A percentile compares a stretch with the other conserved stretches of the same genome.
phyloP scores from a whole-genome alignment of 2,329 filamentous ascomycete genomes.

The Leptographium lundbergii region DNA sequence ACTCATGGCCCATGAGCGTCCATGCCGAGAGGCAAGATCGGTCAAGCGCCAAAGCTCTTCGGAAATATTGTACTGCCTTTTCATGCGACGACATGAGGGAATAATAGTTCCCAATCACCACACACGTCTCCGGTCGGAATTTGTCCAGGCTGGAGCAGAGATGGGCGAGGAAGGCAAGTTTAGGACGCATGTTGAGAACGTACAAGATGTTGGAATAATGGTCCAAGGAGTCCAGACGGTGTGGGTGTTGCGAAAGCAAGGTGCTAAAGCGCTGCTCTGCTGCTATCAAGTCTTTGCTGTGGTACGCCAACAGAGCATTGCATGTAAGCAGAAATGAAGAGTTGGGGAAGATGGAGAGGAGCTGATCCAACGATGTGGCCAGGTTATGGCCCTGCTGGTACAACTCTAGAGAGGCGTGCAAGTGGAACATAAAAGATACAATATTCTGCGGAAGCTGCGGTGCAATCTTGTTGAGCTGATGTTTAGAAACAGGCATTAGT shows the following conservation, averaged over 20 bases:
- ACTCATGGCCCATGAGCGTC: slow-evolving; percentile 98
- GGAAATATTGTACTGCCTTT: slow-evolving; percentile 96
- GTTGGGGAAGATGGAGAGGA: slow-evolving; percentile 72
- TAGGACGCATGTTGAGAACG: slow-evolving; percentile 76
- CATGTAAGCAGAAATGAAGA: slow-evolving; percentile 88
- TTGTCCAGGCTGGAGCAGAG: slow-evolving; percentile 85
- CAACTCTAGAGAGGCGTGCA: slow-evolving; percentile 81
- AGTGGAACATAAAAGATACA: slow-evolving; percentile 86
- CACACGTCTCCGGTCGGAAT: slow-evolving; percentile 92
- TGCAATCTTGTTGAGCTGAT: slow-evolving; percentile 57
- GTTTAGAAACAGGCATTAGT: neutral
- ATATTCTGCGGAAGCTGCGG: slow-evolving; percentile 75
- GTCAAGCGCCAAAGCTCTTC: slow-evolving; percentile 80
- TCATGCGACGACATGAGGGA: slow-evolving; percentile 89
- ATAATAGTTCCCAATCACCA: slow-evolving; percentile 96
- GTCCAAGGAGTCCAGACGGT: slow-evolving; percentile 78
- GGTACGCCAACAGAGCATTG: slow-evolving; percentile 77
- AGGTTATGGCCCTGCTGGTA: slow-evolving; percentile 73
- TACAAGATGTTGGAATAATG: slow-evolving; percentile 97
- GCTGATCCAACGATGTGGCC: slow-evolving; percentile 61
- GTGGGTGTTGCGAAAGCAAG: slow-evolving; percentile 60
- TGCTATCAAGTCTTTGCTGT: slow-evolving; percentile 67
- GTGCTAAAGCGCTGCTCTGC: slow-evolving; percentile 62
- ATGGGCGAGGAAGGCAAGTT: slow-evolving; percentile 85
- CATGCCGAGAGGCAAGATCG: slow-evolving; percentile 85